Percentiles rank a stretch among this genome's conserved stretches.
Evolutionary conservation across 305 asterid species (phyloP).

Genomic region (Fraxinus albicans): DNA sequence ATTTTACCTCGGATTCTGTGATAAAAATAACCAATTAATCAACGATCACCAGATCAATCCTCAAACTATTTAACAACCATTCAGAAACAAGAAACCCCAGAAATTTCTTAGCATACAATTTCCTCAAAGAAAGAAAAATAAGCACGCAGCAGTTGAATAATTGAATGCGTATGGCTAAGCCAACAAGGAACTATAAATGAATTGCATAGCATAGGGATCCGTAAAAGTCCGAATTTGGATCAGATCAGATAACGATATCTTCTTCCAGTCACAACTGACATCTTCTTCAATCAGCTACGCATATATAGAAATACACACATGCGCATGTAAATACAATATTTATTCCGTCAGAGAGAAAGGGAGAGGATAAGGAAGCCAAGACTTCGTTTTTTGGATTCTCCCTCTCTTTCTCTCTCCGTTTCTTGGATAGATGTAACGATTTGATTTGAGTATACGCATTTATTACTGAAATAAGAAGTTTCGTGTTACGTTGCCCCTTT

Average conservation of each 20-base stretch:
- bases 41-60: slow-evolving; percentile 28
- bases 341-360: not conserved
- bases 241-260: slow-evolving; percentile 29
- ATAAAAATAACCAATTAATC: slow-evolving; percentile 17
- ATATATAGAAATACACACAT: not conserved
- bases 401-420: not conserved
- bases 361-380: slow-evolving; percentile 33
- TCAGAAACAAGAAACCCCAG: not conserved
- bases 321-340: not conserved
- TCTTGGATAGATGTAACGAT: not conserved
- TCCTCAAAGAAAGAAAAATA: not conserved
- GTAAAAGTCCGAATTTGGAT: slow-evolving; percentile 11
- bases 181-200: not conserved
- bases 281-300: slow-evolving; percentile 5
- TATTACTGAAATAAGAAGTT: too few species aligned
- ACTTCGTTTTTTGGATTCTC: slow-evolving; percentile 5
- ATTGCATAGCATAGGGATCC: not conserved
- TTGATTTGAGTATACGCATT: too few species aligned
- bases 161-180: not conserved
- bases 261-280: slow-evolving; percentile 25
- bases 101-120: not conserved
- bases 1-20: slow-evolving; percentile 19
- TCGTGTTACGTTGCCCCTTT: too few species aligned
- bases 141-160: not conserved
- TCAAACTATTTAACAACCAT: not conserved